Evolutionary conservation across 768 basidiomycete genomes (phyloP).

Genomic region (Termitomyces heimii): DNA sequence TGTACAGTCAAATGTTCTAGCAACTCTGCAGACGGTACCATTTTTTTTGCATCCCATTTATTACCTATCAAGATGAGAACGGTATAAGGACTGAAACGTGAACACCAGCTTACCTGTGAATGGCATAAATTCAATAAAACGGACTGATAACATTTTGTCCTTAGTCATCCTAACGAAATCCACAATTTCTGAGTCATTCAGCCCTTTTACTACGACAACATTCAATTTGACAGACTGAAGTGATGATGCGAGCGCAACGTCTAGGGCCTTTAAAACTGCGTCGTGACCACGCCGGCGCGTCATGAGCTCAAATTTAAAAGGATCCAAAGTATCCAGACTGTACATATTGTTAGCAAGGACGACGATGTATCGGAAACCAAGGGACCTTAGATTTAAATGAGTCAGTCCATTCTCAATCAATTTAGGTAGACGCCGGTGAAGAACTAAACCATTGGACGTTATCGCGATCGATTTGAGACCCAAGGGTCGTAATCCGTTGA

Average conservation of each 20-base stretch:
- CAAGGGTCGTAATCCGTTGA: conserved; percentile 53
- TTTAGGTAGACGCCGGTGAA: conserved; percentile 66
- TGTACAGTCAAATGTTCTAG: conserved; percentile 40
- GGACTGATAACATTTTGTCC: conserved; percentile 55
- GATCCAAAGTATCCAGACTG: conserved; percentile 81
- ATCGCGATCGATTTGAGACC: conserved; percentile 76
- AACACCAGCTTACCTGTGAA: conserved; percentile 59
- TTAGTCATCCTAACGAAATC: conserved; percentile 78
- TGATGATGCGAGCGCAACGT: conserved; percentile 50
- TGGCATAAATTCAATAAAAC: conserved; percentile 95
- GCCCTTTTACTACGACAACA: conserved; percentile 72
- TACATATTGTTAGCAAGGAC: background rate
- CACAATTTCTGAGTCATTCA: conserved; percentile 77
- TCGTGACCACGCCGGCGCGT: conserved; percentile 74
- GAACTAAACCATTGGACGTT: conserved; percentile 78
- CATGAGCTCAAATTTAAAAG: conserved; percentile 84
- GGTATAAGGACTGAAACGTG: background rate
- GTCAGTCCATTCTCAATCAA: conserved; percentile 70
- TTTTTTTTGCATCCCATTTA: conserved; percentile 77
- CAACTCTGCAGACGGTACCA: conserved; percentile 70
- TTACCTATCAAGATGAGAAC: conserved; percentile 48
- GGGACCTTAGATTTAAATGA: conserved; percentile 62
- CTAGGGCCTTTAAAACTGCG: conserved; percentile 63
- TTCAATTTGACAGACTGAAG: conserved; percentile 73
- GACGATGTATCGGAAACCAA: background rate